Evolutionary conservation across 1,284 basidiomycete species (phyloP), one percentile per base, ranked within the genome.

Genomic region (Irpex sp.): DNA sequence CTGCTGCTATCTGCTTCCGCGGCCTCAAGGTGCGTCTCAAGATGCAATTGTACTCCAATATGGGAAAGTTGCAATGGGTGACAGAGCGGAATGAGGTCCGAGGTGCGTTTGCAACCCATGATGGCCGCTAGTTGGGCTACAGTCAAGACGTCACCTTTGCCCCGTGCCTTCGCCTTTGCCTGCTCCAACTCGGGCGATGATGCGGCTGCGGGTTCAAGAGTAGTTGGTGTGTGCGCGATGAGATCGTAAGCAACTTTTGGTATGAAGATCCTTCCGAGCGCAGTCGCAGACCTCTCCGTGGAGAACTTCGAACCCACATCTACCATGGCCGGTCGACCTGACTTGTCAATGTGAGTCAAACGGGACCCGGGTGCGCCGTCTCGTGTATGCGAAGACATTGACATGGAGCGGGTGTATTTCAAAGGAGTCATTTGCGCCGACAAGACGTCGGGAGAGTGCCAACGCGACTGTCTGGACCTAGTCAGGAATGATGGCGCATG

Each of bases 101-200:
- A 80, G 0, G 94, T 96, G 63, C 85, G 85, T 74, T 96, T 96
- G 64, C 89, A 86, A 6, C 83, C 93, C 88, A 94, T 94, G 73
- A 96, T 92, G 11, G 87, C 94, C 1, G 94, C 93, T 26, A 95
- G 78, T 69, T 94, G 90, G 15, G 92, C 90, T 17, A 93, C 85
- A 9, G 86, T 85, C 57, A 94, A 76, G n/a, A 87, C 85, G 75
- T 95, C 84, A 58, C 94, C 88, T 75, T 96, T 93, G 40, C 79
- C 76, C 52, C 79, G 78, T 5, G 81, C 79, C 73, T 90, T 89
- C 9, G 72, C 75, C 59, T 77, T 76, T 37, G 78, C 78, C 63
- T 76, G 73, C 58, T 77, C 68, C 37, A 69, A 9, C 38, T 9
- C 15, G 69, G 59, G 74, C 63, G 57, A 7, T 64, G 34, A 11